These are phyloP conservation scores for Tylopilus sp. DNA, from an alignment of 1,284 basidiomycete genomes.

Conservation along the genomic window DNA sequence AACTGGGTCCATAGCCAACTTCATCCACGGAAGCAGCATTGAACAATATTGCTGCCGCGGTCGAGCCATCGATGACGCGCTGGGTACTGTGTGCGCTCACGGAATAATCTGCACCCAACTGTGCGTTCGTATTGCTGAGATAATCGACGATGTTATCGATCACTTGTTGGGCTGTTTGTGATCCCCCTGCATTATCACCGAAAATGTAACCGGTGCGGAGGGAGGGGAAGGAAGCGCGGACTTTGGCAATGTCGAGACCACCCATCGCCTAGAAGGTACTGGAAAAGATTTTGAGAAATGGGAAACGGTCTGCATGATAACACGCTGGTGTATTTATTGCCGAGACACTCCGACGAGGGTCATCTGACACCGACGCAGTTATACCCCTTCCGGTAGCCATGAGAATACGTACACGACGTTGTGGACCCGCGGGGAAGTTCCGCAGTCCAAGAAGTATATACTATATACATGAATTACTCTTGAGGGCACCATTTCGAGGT, in stretches of 20 bases:
- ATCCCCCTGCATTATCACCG: conserved; percentile 85
- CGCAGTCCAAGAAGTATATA: too few relatives aligned
- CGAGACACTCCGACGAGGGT: too few relatives aligned
- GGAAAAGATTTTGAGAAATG: not conserved
- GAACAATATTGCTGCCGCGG: conserved; percentile 68
- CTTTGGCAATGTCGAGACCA: conserved; percentile 61
- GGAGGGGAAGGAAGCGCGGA: conserved; percentile 72
- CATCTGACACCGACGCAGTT: too few relatives aligned
- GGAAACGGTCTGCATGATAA: too few relatives aligned
- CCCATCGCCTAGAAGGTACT: conserved; percentile 21
- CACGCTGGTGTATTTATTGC: not conserved
- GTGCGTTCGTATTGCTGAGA: conserved; percentile 76
- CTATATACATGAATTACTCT: too few relatives aligned
- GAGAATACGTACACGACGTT: too few relatives aligned
- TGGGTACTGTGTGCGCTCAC: conserved; percentile 64
- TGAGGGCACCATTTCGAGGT: too few relatives aligned
- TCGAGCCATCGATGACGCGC: conserved; percentile 62
- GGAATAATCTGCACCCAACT: conserved; percentile 76
- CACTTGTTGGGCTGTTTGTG: conserved; percentile 68
- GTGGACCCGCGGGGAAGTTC: too few relatives aligned
- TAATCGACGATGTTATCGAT: conserved; percentile 74
- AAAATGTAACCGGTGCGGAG: conserved; percentile 72
- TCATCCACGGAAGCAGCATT: conserved; percentile 71
- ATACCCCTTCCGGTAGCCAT: too few relatives aligned
- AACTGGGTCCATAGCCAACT: conserved; percentile 74